Base-by-base conservation (phyloP, 164 flowering plant genomes). In the Chloranthus sessilifolius region DNA sequence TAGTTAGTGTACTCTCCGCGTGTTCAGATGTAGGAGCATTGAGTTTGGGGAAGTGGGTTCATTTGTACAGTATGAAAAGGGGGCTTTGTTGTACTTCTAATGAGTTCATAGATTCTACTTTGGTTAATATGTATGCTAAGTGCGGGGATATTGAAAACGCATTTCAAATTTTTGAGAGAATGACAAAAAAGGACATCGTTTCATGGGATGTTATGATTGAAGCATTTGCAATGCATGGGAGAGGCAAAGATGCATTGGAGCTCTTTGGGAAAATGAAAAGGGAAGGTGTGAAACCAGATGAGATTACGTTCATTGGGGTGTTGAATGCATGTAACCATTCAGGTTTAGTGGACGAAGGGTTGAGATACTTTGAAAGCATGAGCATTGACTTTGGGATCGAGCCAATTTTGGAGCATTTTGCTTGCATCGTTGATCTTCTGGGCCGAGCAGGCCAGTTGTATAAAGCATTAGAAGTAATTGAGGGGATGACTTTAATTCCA, bases 21-120 rank as follows among this genome's bases (percentile, higher is more conserved):
- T 81, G 85, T 63, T 68, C 85, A 1, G 45, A 67, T 40, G 61
- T 62, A 33, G 88, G 91, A 11, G 65, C 74, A 0, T 53, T 79
- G 30, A 56, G 52, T 21, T 52, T 69, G 19, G 91, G 85, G 2
- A 67, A 68, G 39, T 62, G 74, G 73, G 59, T 80, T 43, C 74
- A 78, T 60, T 55, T 47, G 29, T 65, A 70, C 34, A 51, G 70
- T 39, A 54, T 70, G 4, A 70, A 38, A 44, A 60, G 49, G 1
- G 62, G 58, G 19, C 59, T 50, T 51, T n/a, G n/a, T n/a, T n/a
- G n/a, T n/a, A 39, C 16, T 31, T 58, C 50, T 31, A 61, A 70
- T 56, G 55, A 65, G 17, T 56, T 73, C 33, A 57, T 81, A 37
- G 62, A 63, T 46, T 66, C 77, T 43, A 68, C 78, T 2, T 47